These are phyloP conservation scores for Leccinum subtestaceum DNA, from an alignment of 768 basidiomycete genomes.

Conservation along the genomic window DNA sequence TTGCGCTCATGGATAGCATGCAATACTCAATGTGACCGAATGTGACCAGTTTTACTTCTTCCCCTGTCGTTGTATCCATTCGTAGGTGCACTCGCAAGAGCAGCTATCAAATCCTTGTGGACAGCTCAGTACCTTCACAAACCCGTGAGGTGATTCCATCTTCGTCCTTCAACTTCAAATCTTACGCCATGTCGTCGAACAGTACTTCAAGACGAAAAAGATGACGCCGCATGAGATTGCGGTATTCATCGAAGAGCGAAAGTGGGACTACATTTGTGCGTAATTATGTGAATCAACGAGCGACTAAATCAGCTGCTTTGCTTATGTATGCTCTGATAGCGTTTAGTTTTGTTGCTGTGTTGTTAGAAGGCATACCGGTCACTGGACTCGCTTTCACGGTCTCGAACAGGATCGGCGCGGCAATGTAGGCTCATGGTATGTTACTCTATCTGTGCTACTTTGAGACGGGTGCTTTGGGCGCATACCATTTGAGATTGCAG, in stretches of 20 bases:
- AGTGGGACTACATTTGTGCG: conserved; percentile 82
- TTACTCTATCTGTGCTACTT: neutral
- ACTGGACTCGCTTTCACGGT: conserved; percentile 79
- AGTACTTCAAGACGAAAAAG: conserved; percentile 85
- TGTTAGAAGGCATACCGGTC: conserved; percentile 80
- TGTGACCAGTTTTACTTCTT: conserved; percentile 48
- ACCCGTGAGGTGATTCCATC: conserved; percentile 43
- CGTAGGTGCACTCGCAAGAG: conserved; percentile 57
- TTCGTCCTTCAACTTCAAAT: neutral
- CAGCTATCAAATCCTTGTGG: conserved; percentile 63
- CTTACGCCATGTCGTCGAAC: neutral
- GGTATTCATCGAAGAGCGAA: conserved; percentile 83
- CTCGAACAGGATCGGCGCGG: conserved; percentile 87
- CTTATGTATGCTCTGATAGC: conserved; percentile 38
- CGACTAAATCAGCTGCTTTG: neutral
- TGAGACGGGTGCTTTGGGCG: neutral
- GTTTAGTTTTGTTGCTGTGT: conserved; percentile 81
- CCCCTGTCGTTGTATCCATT: conserved; percentile 69
- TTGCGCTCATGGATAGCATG: neutral
- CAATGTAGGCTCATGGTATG: conserved; percentile 91
- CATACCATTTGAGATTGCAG: neutral
- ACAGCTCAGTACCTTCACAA: conserved; percentile 68
- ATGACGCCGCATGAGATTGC: conserved; percentile 71
- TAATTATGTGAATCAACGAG: neutral
- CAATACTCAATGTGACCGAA: neutral